Evolutionary conservation across 768 basidiomycete genomes (phyloP), one percentile per base, ranked within the genome.

Genomic region (Russula vinacea): DNA sequence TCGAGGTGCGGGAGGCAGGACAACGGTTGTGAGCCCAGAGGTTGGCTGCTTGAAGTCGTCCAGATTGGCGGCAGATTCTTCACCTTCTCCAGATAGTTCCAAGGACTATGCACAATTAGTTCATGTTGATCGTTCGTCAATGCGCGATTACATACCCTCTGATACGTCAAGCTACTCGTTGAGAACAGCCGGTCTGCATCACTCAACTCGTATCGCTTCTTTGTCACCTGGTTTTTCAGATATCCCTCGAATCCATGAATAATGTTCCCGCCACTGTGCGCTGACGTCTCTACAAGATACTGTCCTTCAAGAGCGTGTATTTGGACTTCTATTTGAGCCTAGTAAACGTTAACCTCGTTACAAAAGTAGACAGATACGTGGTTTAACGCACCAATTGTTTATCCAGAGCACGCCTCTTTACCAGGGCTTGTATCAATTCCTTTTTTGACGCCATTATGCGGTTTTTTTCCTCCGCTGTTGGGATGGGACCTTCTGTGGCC

Each of bases 211-310:
- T 87, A 84, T 71, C 86, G 87, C 71, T 87, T 81, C 69, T 90
- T 78, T 8, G 81, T 84, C 10, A 81, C 82, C 63, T 86, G 88
- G 69, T 87, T 87, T 75, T 93, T 94, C 62, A 93, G 82, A 72
- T 92, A 94, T 47, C 87, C 85, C 60, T 93, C 92, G 67, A 93
- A 93, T 5, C 92, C 92, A 69, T 88, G 88, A 42, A 94, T 88
- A 58, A 94, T 92, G 69, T 94, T 93, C 35, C 92, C 92, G 19
- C 91, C 90, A 69, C 84, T 86, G 65, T 88, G 86, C 0, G 79
- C 78, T 1, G 87, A 83, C 0, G 92, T 92, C 58, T 94, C 92
- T 8, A 84, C 83, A 40, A 94, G 78, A 74, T 93, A 94, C 4
- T 80, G 76, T 10, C 83, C 83, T 73, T 94, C 92, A 32, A 90